Evolutionary conservation across 768 basidiomycete genomes (phyloP).

Genomic region (Inosperma sp.): DNA sequence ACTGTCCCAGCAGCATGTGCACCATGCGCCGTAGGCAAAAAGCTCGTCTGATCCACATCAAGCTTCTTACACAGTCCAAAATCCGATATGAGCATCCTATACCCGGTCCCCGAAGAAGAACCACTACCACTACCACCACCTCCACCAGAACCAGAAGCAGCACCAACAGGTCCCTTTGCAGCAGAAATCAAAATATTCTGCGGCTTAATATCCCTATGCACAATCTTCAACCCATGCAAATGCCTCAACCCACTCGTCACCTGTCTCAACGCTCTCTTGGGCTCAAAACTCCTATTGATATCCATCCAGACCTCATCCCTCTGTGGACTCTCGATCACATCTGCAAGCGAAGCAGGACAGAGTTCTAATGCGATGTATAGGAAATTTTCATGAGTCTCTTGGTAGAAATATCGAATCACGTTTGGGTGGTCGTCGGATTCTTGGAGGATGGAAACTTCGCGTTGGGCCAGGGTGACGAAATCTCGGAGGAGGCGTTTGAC

Average conservation of each 20-base stretch:
- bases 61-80: slow-evolving; percentile 96
- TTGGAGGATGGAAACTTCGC: slow-evolving; percentile 92
- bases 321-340: slow-evolving; percentile 78
- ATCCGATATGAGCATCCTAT: slow-evolving; percentile 92
- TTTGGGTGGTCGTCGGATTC: slow-evolving; percentile 98
- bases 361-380: slow-evolving; percentile 97
- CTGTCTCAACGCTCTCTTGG: slow-evolving; percentile 83
- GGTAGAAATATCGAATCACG: slow-evolving; percentile 97
- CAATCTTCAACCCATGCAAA: slow-evolving; percentile 88
- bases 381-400: slow-evolving; percentile 90
- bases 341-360: slow-evolving; percentile 85
- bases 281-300: slow-evolving; percentile 72
- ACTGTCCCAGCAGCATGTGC: slow-evolving; percentile 88
- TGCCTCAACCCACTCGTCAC: slow-evolving; percentile 86
- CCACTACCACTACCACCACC: slow-evolving; percentile 32
- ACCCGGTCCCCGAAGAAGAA: no score
- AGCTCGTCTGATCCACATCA: slow-evolving; percentile 94
- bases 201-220: slow-evolving; percentile 98
- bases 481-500: slow-evolving; percentile 94
- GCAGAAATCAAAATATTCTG: slow-evolving; percentile 91
- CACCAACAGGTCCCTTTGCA: slow-evolving; percentile 47
- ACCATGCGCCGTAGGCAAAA: slow-evolving; percentile 88
- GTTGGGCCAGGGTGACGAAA: slow-evolving; percentile 89
- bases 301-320: slow-evolving; percentile 62
- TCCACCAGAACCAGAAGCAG: slow-evolving; percentile 20